Percentiles rank a stretch among this genome's conserved stretches.
phyloP scores from a whole-genome alignment of 2,329 filamentous ascomycete genomes.

The Didymella exigua region DNA sequence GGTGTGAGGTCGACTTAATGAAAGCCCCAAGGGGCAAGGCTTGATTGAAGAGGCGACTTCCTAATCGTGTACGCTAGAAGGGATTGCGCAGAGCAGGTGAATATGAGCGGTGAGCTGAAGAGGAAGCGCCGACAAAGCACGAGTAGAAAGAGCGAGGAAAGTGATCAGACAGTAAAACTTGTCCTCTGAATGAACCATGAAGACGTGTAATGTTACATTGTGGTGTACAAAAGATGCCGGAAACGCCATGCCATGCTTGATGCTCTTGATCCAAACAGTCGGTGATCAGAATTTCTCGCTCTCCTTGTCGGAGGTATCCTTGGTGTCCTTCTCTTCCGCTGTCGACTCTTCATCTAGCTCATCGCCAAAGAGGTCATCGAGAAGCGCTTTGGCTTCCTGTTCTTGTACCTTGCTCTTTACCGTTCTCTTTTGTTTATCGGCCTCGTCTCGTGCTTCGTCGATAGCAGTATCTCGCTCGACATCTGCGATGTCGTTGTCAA shows the following conservation, averaged over 20 bases:
- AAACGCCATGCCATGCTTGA: constrained; percentile 1
- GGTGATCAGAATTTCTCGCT: constrained; percentile 1
- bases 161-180: no score
- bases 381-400: constrained; percentile 7
- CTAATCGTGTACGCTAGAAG: no score
- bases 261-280: neutral
- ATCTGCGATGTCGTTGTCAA: neutral
- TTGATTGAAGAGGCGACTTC: no score
- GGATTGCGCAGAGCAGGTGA: neutral
- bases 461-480: neutral
- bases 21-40: no score
- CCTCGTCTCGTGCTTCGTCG: neutral
- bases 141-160: no score
- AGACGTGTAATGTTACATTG: constrained; percentile 2
- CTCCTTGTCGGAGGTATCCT: neutral
- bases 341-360: neutral
- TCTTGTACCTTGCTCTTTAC: neutral
- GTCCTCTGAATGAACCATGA: no score
- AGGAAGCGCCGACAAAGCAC: no score
- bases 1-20: no score
- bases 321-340: no score
- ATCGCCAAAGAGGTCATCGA: constrained; percentile 11
- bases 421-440: neutral
- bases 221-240: constrained; percentile 4
- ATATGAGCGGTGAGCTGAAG: no score